Percentiles rank a stretch among this genome's conserved stretches.
phyloP scores from a whole-genome alignment of 805 yeast species.

The Saturnispora bothae region DNA sequence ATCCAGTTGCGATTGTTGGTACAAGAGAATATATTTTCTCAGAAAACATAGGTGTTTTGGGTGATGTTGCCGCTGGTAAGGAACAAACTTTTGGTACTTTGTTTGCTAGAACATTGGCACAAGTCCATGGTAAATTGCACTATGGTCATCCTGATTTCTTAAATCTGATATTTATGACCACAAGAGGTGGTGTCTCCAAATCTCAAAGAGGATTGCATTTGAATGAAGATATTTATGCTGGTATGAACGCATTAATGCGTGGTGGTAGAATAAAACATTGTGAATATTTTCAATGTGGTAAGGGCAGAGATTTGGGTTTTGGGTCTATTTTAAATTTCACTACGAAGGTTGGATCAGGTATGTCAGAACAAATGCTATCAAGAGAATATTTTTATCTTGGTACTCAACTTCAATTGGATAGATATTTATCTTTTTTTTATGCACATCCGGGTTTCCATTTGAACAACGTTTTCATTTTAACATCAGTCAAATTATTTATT shows the following conservation, averaged over 20 bases:
- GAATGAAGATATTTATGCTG: slow-evolving; percentile 94
- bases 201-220: slow-evolving; percentile 90
- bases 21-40: slow-evolving; percentile 93
- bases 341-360: slow-evolving; percentile 93
- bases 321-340: slow-evolving; percentile 88
- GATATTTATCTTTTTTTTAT: slow-evolving; percentile 85
- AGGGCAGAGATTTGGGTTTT: slow-evolving; percentile 92
- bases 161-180: slow-evolving; percentile 83
- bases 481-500: slow-evolving; percentile 80
- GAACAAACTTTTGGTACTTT: slow-evolving; percentile 96
- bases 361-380: slow-evolving; percentile 93
- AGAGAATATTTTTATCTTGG: slow-evolving; percentile 89
- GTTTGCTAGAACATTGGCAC: slow-evolving; percentile 87
- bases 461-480: slow-evolving; percentile 76
- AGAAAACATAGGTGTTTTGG: slow-evolving; percentile 83
- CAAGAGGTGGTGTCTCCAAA: slow-evolving; percentile 91
- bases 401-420: slow-evolving; percentile 76
- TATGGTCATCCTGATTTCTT: slow-evolving; percentile 96
- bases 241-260: slow-evolving; percentile 78
- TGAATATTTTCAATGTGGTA: slow-evolving; percentile 94
- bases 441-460: slow-evolving; percentile 97
- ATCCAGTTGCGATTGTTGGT: slow-evolving; percentile 85
- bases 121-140: slow-evolving; percentile 88
- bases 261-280: slow-evolving; percentile 95
- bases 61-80: slow-evolving; percentile 95